A percentile compares a stretch with the other conserved stretches of the same genome.
Conservation (phyloP, 2,329 filamentous ascomycete genomes). For the Beauveria bassiana region DNA sequence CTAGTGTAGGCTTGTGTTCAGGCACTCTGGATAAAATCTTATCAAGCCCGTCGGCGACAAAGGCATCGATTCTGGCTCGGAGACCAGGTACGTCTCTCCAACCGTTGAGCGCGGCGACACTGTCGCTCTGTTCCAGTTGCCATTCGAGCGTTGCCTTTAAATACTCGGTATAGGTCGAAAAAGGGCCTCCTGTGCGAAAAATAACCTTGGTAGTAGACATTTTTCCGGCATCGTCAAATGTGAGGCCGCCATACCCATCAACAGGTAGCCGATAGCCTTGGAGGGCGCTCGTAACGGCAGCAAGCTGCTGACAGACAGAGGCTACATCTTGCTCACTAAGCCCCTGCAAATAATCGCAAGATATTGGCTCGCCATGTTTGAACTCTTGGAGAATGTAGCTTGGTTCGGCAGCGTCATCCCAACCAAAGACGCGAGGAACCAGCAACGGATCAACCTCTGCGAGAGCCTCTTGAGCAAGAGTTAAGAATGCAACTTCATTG, state of each 20-base stretch:
- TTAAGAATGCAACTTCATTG: slow-evolving; percentile 5
- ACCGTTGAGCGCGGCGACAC: neutral
- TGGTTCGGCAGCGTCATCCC: neutral
- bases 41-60: neutral
- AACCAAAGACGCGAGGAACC: slow-evolving; percentile 1
- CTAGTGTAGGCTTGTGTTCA: neutral
- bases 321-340: neutral
- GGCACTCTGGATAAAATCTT: neutral
- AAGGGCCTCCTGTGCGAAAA: slow-evolving; percentile 1
- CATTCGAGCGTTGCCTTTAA: slow-evolving; percentile 2
- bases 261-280: slow-evolving; percentile 4
- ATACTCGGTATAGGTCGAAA: slow-evolving; percentile 2
- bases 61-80: slow-evolving; percentile 3
- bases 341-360: neutral
- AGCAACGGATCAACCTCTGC: neutral
- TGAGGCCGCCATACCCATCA: slow-evolving; percentile 2
- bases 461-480: neutral
- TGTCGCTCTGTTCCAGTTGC: slow-evolving; percentile 5
- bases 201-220: neutral
- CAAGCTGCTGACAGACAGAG: slow-evolving; percentile 3
- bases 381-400: slow-evolving; percentile 10
- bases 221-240: slow-evolving; percentile 2
- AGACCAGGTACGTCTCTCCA: neutral
- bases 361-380: neutral
- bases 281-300: neutral